Base-by-base conservation (phyloP, 2,329 filamentous ascomycete genomes). In the Nemania sp. region DNA sequence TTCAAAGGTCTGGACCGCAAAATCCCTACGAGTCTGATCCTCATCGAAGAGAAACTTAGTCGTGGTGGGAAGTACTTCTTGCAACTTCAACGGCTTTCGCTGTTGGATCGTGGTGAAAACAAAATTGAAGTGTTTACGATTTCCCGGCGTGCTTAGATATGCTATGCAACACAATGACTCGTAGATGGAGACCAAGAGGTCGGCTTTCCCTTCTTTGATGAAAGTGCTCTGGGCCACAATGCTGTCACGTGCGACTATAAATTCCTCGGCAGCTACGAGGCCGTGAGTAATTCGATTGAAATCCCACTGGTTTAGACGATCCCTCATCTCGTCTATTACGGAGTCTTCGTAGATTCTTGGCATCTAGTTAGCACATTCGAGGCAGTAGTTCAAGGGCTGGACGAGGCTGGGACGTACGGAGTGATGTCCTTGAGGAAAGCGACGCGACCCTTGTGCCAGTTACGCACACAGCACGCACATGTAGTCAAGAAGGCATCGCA, bases 151-250 rank as follows among this genome's bases (percentile, higher is more conserved):
- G 46, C 77, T 82, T 62, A 97, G 80, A 72, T 96, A 92, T 0
- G 89, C 83, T 66, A 92, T 86, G 74, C 90, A 96, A 73, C 92
- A 96, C 53, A 98, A 79, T 0, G 90, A 89, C 74, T 98, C 94
- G 69, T 96, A 97, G 32, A 98, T 85, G 11, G 91, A 89, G 60
- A 95, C 84, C 52, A 96, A 84, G 6, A 91, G 86, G 29, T 84
- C 79, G 1, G 83, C 77, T 29, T 83, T 76, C 6, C 81, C 73
- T 18, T 77, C 76, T 29, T 77, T 74, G 45, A 76, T 71, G 57
- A 81, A 76, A 7, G 73, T 75, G 54, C 67, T 71, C 46, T 78
- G 76, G 65, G 78, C 75, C n/a, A 77, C 75, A 35, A 72, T 69
- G 37, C 76, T 71, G 2, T 73, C 71, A 21, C 76, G 76, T 2